These are phyloP conservation scores for Globisporangium nodosum DNA, from an alignment of 352 stramenopile species.

Conservation along the genomic window DNA sequence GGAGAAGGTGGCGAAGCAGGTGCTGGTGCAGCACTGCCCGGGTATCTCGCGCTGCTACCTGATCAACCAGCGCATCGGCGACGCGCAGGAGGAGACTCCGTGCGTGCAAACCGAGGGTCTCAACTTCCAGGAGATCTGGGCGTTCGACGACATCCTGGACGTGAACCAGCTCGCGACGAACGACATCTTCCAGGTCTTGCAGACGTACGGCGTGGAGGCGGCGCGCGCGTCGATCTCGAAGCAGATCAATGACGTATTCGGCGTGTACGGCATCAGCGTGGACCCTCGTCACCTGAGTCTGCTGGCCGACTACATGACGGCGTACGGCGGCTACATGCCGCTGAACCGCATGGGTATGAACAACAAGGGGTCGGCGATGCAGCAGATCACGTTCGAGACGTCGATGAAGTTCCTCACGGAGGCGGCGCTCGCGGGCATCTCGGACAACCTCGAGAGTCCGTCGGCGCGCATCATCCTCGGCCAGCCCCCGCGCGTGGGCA, in stretches of 20 bases:
- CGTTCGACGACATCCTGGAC: conserved; percentile 89
- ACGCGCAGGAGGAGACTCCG: conserved; percentile 73
- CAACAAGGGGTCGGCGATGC: conserved; percentile 93
- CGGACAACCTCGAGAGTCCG: conserved; percentile 90
- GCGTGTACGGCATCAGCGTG: conserved; percentile 98
- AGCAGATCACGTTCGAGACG: conserved; percentile 99
- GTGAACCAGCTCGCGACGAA: conserved; percentile 96
- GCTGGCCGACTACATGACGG: conserved; percentile 99
- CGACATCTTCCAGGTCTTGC: conserved; percentile 96
- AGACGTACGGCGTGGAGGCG: conserved; percentile 98
- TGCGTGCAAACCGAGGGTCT: conserved; percentile 94
- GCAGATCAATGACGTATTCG: conserved; percentile 99
- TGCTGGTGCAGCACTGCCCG: conserved; percentile 84
- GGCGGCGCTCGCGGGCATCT: conserved; percentile 87
- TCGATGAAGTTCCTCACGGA: conserved; percentile 98
- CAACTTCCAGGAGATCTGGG: conserved; percentile 98
- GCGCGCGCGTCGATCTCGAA: conserved; percentile 96
- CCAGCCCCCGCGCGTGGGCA: conserved; percentile 92
- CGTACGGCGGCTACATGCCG: conserved; percentile 94
- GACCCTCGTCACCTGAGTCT: conserved; percentile 97
- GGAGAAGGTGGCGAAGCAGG: conserved; percentile 79
- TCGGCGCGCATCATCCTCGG: conserved; percentile 95
- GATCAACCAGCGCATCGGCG: conserved; percentile 83
- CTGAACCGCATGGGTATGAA: conserved; percentile 98
- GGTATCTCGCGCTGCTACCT: conserved; percentile 88